Evolutionary conservation across 306 rosid genomes (phyloP).

Genomic region (Carpinus fangiana): DNA sequence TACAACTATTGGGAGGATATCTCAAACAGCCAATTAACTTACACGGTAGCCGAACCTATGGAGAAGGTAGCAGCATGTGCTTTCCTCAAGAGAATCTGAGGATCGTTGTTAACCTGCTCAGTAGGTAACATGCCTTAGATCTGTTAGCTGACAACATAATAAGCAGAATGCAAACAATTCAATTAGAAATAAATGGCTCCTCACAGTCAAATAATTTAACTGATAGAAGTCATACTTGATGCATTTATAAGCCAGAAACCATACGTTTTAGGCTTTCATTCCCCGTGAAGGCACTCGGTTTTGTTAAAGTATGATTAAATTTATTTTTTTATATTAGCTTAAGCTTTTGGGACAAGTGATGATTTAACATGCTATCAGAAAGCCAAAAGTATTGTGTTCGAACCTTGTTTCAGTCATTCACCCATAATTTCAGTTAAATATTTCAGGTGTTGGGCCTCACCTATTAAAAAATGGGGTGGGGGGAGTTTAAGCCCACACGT

Average conservation of each 20-base stretch:
- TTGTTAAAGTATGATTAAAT: too few relatives aligned
- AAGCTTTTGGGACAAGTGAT: too few relatives aligned
- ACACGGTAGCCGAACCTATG: conserved; percentile 93
- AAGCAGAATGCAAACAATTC: conserved; percentile 1
- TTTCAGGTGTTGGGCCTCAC: too few relatives aligned
- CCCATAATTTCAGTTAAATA: too few relatives aligned
- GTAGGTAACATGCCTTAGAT: conserved; percentile 23
- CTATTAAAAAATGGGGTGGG: too few relatives aligned
- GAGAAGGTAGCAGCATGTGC: conserved; percentile 91
- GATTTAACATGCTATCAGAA: too few relatives aligned
- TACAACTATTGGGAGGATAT: neutral
- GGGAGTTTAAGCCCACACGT: too few relatives aligned
- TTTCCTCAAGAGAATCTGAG: conserved; percentile 72
- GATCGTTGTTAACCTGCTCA: conserved; percentile 75
- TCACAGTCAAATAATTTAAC: neutral
- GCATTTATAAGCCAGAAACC: neutral
- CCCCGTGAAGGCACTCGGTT: too few relatives aligned
- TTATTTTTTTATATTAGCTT: too few relatives aligned
- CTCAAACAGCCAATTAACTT: conserved; percentile 29
- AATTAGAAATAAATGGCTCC: neutral
- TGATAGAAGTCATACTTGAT: neutral
- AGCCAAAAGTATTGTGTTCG: too few relatives aligned
- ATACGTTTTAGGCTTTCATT: neutral
- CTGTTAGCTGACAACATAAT: conserved; percentile 25
- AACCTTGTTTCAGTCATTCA: too few relatives aligned